A percentile compares a stretch with the other conserved stretches of the same genome.
These are phyloP conservation scores for Hydnomerulius pinastri DNA, from an alignment of 768 basidiomycete genomes.

Conservation along the genomic window DNA sequence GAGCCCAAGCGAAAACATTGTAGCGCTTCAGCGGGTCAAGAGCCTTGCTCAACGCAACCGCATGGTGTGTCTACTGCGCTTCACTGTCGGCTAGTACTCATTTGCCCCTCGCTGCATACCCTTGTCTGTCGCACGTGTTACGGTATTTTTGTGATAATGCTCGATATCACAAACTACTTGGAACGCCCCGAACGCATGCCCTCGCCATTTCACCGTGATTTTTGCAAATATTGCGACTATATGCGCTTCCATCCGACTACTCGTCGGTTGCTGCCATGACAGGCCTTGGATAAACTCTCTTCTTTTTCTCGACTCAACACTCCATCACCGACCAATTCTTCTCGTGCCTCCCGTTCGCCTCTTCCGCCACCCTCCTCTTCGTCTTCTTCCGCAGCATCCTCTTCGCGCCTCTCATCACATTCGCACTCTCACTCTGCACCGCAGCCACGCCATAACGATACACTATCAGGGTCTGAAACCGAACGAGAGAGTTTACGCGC, in stretches of 20 bases:
- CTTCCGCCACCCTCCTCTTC: slow-evolving; percentile 34
- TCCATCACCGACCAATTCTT: slow-evolving; percentile 48
- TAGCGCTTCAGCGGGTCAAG: slow-evolving; percentile 67
- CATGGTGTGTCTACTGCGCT: slow-evolving; percentile 50
- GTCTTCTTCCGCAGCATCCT: slow-evolving; percentile 36
- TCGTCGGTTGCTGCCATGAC: slow-evolving; percentile 3
- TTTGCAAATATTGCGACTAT: slow-evolving; percentile 12
- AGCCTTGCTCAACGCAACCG: slow-evolving; percentile 73
- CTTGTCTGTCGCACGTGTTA: slow-evolving; percentile 32
- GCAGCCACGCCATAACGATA: slow-evolving; percentile 33
- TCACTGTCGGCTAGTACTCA: slow-evolving; percentile 20
- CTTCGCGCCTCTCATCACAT: slow-evolving; percentile 38
- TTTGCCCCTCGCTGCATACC: slow-evolving; percentile 24
- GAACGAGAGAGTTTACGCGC: slow-evolving; percentile 62
- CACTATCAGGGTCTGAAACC: slow-evolving; percentile 77
- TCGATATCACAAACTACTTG: slow-evolving; percentile 5
- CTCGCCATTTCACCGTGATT: slow-evolving; percentile 8
- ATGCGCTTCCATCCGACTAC: slow-evolving; percentile 16
- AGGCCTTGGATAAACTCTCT: slow-evolving; percentile 73
- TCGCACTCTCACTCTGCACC: slow-evolving; percentile 31
- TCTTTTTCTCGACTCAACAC: slow-evolving; percentile 57
- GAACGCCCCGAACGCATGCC: slow-evolving; percentile 1
- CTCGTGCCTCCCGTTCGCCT: slow-evolving; percentile 40
- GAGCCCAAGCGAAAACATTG: slow-evolving; percentile 52
- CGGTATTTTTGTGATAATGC: slow-evolving; percentile 22